A percentile compares a stretch with the other conserved stretches of the same genome.
Conservation (phyloP, 2,329 filamentous ascomycete species). For the Tolypocladium inflatum region DNA sequence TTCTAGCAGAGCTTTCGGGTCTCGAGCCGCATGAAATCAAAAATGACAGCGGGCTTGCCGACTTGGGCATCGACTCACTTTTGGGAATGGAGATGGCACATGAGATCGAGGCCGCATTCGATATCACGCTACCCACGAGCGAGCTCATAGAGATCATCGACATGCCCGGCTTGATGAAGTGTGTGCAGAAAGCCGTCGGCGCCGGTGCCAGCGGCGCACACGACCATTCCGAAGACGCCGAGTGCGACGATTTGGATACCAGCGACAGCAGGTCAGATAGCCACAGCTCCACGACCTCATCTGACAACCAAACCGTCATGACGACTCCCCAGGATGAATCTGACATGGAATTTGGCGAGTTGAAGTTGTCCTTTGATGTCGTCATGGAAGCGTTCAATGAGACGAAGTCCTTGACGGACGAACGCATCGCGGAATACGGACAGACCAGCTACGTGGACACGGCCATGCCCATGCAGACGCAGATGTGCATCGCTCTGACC, state of each 20-base stretch:
- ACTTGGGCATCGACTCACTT: slow-evolving; percentile 2
- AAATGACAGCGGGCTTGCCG: not conserved
- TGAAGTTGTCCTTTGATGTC: not conserved
- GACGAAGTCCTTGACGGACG: not conserved
- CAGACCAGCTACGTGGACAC: not conserved
- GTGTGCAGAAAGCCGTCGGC: not conserved
- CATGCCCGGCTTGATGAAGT: slow-evolving; percentile 1
- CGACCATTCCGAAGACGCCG: too few relatives aligned
- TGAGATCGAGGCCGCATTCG: slow-evolving; percentile 29
- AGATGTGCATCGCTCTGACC: not conserved
- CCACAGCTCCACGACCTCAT: not conserved
- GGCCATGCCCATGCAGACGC: not conserved
- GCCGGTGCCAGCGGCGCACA: not conserved
- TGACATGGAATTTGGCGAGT: not conserved
- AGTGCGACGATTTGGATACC: not conserved
- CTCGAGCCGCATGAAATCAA: not conserved
- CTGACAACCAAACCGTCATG: not conserved
- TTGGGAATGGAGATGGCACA: slow-evolving; percentile 1
- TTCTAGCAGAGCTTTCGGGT: not conserved
- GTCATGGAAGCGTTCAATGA: not conserved
- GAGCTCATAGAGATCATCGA: slow-evolving; percentile 2
- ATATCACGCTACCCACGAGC: slow-evolving; percentile 10
- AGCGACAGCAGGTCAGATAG: not conserved
- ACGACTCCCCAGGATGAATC: not conserved
- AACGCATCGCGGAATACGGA: not conserved